Evolutionary conservation across 164 flowering plant species (phyloP).

Genomic region (Saururus chinensis): DNA sequence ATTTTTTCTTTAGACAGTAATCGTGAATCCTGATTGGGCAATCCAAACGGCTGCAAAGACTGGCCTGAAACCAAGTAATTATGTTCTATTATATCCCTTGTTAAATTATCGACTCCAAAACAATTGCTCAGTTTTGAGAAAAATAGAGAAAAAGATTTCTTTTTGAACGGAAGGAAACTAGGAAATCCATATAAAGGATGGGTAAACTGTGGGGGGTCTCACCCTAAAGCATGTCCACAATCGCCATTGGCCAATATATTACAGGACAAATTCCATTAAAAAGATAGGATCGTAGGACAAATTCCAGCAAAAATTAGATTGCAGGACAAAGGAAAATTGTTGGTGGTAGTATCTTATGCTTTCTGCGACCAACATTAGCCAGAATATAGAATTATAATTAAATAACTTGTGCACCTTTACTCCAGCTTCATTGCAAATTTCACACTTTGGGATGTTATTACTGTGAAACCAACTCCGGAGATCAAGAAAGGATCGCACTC

Average conservation of each 20-base stretch:
- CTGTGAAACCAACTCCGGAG: slow-evolving; percentile 79
- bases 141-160: too few species aligned
- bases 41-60: slow-evolving; percentile 45
- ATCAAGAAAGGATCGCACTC: slow-evolving; percentile 86
- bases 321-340: neutral
- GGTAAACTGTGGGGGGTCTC: neutral
- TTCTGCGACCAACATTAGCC: too few species aligned
- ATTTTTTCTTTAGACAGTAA: slow-evolving; percentile 57
- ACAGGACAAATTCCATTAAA: neutral
- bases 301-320: neutral
- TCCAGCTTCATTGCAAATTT: slow-evolving; percentile 91
- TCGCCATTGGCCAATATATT: neutral
- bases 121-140: neutral
- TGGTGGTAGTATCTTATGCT: too few species aligned
- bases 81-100: neutral
- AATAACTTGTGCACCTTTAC: slow-evolving; percentile 48
- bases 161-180: neutral
- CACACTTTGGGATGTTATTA: slow-evolving; percentile 68
- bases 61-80: slow-evolving; percentile 25
- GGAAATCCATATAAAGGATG: neutral
- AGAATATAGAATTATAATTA: too few species aligned
- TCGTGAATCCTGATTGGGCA: slow-evolving; percentile 62
- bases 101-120: too few species aligned
- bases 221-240: too few species aligned
- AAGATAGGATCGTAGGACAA: neutral